phyloP scores from a whole-genome alignment of 495 filamentous ascomycete genomes.

The Cairneyella variabilis region DNA sequence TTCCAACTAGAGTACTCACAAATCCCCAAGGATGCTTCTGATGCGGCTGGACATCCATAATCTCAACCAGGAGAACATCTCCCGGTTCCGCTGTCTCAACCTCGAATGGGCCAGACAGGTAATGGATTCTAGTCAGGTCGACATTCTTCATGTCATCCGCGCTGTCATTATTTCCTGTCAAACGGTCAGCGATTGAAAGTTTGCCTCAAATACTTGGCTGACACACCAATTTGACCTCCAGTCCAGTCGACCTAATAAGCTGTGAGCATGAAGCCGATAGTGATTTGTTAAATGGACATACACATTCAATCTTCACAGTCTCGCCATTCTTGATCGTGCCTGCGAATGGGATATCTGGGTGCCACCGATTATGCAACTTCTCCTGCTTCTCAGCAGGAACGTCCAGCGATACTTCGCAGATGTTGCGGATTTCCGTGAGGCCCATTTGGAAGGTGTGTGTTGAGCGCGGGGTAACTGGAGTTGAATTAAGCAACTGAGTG shows the following conservation, averaged over 20 bases:
- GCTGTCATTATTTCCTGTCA: slow-evolving; percentile 67
- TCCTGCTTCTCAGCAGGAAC: slow-evolving; percentile 73
- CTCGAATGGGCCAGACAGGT: slow-evolving; percentile 88
- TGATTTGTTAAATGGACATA: slow-evolving; percentile 3
- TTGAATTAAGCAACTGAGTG: no score
- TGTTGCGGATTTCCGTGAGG: slow-evolving; percentile 62
- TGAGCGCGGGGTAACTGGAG: background rate
- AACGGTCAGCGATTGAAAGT: background rate
- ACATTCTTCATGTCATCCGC: slow-evolving; percentile 86
- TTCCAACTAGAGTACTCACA: slow-evolving; percentile 32
- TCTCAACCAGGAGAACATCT: slow-evolving; percentile 84
- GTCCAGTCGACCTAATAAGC: slow-evolving; percentile 64
- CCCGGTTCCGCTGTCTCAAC: slow-evolving; percentile 83
- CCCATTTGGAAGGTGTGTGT: slow-evolving; percentile 41
- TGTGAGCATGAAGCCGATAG: background rate
- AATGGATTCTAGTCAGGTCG: slow-evolving; percentile 82
- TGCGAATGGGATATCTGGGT: slow-evolving; percentile 79
- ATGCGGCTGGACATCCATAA: slow-evolving; percentile 93
- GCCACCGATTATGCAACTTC: slow-evolving; percentile 88
- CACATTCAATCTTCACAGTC: slow-evolving; percentile 91
- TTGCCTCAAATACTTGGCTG: background rate
- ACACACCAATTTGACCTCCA: slow-evolving; percentile 71
- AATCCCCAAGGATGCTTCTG: slow-evolving; percentile 90
- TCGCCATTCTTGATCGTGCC: slow-evolving; percentile 80
- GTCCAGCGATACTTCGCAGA: slow-evolving; percentile 61